Conservation (phyloP, 106 monocot genomes). For the Cymbidium sinense region DNA sequence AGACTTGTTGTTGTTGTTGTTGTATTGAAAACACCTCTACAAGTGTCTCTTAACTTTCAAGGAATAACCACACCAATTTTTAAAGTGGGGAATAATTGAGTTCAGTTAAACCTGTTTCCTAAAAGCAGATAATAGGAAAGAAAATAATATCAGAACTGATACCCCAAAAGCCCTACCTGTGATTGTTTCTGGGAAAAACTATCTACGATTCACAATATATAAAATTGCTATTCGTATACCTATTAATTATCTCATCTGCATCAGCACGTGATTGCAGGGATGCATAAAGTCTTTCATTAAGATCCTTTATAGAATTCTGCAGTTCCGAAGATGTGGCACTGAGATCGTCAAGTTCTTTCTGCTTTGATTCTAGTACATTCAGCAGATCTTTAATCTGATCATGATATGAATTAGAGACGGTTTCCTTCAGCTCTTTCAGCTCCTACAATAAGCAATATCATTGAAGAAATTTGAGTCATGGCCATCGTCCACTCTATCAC, state of each 20-base stretch:
- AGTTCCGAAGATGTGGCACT: conserved; percentile 28
- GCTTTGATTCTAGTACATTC: conserved; percentile 38
- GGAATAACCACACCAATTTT: neutral
- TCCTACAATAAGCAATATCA: conserved; percentile 35
- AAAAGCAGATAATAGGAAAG: neutral
- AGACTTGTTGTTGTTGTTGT: no score
- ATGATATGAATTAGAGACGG: conserved; percentile 49
- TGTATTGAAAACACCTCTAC: neutral
- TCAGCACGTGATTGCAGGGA: conserved; percentile 82
- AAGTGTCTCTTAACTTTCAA: neutral
- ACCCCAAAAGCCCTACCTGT: neutral
- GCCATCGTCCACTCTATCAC: neutral
- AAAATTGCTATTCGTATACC: conserved; percentile 30
- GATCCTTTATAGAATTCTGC: conserved; percentile 59
- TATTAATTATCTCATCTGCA: conserved; percentile 85
- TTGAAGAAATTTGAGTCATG: neutral
- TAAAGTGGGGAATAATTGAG: neutral
- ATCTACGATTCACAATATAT: neutral
- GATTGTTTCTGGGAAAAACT: neutral
- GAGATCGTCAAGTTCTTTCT: conserved; percentile 50
- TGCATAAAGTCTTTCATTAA: conserved; percentile 72
- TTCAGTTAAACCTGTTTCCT: neutral
- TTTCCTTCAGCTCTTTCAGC: conserved; percentile 68
- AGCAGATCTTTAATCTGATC: conserved; percentile 65
- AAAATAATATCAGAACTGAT: neutral